Evolutionary conservation across 495 filamentous ascomycete species (phyloP).

Genomic region (Penicillium dipodomyicola): DNA sequence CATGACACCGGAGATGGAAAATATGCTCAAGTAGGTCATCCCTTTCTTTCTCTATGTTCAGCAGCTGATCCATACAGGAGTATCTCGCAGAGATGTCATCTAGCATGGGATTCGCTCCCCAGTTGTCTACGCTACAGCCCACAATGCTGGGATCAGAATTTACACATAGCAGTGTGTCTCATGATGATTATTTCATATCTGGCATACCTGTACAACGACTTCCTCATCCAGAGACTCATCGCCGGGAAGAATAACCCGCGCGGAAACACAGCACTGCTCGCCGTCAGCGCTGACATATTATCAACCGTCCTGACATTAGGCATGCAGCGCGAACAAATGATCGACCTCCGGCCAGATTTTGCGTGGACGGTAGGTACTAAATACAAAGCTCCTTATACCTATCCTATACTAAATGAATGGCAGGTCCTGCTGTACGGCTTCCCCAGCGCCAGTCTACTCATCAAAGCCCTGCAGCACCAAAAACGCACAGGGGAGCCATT

Average conservation of each 20-base stretch:
- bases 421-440: constrained; percentile 45
- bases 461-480: constrained; percentile 44
- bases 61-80: constrained; percentile 21
- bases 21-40: constrained; percentile 21
- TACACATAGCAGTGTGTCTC: constrained; percentile 25
- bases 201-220: constrained; percentile 43
- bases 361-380: constrained; percentile 25
- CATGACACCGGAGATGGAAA: constrained; percentile 30
- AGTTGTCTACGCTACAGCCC: constrained; percentile 35
- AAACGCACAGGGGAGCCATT: constrained; percentile 40
- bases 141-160: constrained; percentile 22
- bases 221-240: constrained; percentile 46
- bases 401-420: background rate
- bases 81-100: constrained; percentile 37
- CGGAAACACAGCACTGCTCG: constrained; percentile 34
- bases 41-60: background rate
- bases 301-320: constrained; percentile 40
- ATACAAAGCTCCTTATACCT: background rate
- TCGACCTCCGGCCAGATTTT: constrained; percentile 30
- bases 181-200: constrained; percentile 38
- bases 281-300: constrained; percentile 37
- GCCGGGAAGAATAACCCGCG: constrained; percentile 34
- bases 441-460: constrained; percentile 38
- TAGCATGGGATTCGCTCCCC: constrained; percentile 36
- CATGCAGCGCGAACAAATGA: constrained; percentile 39